A percentile compares a stretch with the other conserved stretches of the same genome.
phyloP scores from a whole-genome alignment of 192 early-diverging fungal species.

The Borealophlyctis nickersoniae region DNA sequence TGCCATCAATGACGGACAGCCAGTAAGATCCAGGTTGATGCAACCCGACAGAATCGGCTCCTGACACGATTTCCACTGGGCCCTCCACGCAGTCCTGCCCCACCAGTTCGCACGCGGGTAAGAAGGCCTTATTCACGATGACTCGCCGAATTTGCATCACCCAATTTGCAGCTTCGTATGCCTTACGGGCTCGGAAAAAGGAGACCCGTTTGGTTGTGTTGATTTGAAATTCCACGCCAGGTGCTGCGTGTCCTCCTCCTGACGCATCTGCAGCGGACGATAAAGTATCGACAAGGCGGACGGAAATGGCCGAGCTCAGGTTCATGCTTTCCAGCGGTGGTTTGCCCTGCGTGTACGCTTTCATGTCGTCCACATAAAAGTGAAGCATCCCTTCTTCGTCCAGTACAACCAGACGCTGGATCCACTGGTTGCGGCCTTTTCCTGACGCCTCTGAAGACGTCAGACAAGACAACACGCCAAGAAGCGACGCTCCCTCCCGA shows the following conservation, averaged over 20 bases:
- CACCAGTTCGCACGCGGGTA: constrained; percentile 11
- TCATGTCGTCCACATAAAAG: constrained; percentile 16
- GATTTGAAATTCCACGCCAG: constrained; percentile 6
- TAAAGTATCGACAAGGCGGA: constrained; percentile 2
- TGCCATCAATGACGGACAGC: constrained; percentile 6
- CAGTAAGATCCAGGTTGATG: constrained; percentile 1
- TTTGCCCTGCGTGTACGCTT: constrained; percentile 12
- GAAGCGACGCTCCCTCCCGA: constrained; percentile 6
- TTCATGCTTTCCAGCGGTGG: constrained; percentile 14
- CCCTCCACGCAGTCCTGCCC: constrained; percentile 10
- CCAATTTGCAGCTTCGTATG: constrained; percentile 20
- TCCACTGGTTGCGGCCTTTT: neutral
- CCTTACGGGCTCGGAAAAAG: constrained; percentile 12
- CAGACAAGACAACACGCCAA: constrained; percentile 6
- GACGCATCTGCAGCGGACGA: neutral
- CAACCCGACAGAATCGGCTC: neutral
- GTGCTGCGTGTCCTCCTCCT: neutral
- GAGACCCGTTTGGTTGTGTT: constrained; percentile 19
- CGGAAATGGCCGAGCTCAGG: constrained; percentile 7
- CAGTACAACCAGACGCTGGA: constrained; percentile 6
- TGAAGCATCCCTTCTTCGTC: constrained; percentile 24
- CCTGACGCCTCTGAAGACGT: neutral
- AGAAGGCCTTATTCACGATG: neutral
- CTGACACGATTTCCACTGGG: neutral
- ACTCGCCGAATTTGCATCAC: constrained; percentile 19